A percentile compares a stretch with the other conserved stretches of the same genome.
phyloP scores from a whole-genome alignment of 1,139 yeast species.

The Debaryomyces udenii region DNA sequence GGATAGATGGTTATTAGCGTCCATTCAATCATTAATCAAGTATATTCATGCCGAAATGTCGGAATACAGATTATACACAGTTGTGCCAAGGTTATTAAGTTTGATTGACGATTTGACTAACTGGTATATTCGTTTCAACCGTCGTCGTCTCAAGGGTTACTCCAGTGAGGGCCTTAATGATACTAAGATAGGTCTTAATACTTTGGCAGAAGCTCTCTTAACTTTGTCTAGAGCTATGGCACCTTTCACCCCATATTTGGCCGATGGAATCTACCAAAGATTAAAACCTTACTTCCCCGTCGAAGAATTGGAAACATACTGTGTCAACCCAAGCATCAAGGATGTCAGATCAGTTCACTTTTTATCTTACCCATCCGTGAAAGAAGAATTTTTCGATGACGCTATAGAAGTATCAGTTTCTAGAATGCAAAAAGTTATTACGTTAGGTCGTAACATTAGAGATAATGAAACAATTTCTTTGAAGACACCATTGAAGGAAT shows the following conservation, averaged over 20 bases:
- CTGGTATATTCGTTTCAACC: constrained; percentile 98
- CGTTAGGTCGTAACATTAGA: constrained; percentile 93
- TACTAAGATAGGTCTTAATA: constrained; percentile 83
- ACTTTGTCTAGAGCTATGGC: constrained; percentile 96
- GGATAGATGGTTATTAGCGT: constrained; percentile 97
- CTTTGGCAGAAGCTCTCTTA: constrained; percentile 86
- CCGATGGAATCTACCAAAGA: constrained; percentile 86
- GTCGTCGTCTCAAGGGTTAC: constrained; percentile 93
- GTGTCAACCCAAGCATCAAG: constrained; percentile 42
- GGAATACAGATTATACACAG: constrained; percentile 89
- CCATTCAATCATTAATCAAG: constrained; percentile 85
- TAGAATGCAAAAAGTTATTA: constrained; percentile 97
- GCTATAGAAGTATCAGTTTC: constrained; percentile 80
- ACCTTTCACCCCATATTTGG: constrained; percentile 95
- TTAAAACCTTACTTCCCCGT: constrained; percentile 63
- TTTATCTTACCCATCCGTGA: constrained; percentile 85
- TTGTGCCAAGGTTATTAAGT: constrained; percentile 85
- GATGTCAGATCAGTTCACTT: constrained; percentile 90
- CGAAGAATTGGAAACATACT: constrained; percentile 49
- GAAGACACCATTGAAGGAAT: constrained; percentile 90
- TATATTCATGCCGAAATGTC: constrained; percentile 89
- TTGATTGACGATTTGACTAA: constrained; percentile 95
- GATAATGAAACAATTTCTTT: constrained; percentile 92
- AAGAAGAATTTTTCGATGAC: constrained; percentile 78
- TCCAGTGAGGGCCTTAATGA: constrained; percentile 77